Evolutionary conservation across 2,329 filamentous ascomycete species (phyloP).

Genomic region (Neodidymelliopsis sp.): DNA sequence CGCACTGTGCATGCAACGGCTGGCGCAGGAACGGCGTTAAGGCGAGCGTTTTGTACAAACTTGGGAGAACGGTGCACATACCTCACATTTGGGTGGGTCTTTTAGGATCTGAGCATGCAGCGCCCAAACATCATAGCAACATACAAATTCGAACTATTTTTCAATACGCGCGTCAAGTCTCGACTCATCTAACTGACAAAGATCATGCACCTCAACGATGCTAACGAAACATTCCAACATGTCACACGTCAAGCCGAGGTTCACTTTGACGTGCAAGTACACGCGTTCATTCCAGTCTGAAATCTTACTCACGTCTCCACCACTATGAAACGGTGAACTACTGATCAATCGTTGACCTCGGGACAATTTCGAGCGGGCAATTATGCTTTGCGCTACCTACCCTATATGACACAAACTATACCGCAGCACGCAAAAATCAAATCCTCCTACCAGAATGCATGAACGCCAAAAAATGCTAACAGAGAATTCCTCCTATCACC

Average conservation of each 20-base stretch:
- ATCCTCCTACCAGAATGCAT: slow-evolving; percentile 17
- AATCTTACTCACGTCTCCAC: slow-evolving; percentile 2
- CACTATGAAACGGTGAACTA: slow-evolving; percentile 8
- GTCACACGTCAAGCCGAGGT: background rate
- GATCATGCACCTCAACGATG: too few relatives aligned
- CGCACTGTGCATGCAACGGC: too few relatives aligned
- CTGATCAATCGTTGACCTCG: slow-evolving; percentile 18
- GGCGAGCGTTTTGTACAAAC: slow-evolving; percentile 5
- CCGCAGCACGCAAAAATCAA: slow-evolving; percentile 14
- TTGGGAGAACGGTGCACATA: slow-evolving; percentile 1
- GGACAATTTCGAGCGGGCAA: slow-evolving; percentile 24
- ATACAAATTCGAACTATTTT: background rate
- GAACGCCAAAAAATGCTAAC: slow-evolving; percentile 22
- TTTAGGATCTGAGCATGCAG: slow-evolving; percentile 16
- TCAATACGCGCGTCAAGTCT: too few relatives aligned
- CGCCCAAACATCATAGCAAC: background rate
- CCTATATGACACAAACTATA: slow-evolving; percentile 26
- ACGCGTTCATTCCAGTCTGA: background rate
- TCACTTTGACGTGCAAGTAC: background rate
- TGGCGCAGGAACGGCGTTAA: slow-evolving; percentile 11
- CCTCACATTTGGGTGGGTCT: slow-evolving; percentile 9
- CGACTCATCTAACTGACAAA: too few relatives aligned
- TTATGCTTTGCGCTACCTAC: slow-evolving; percentile 11
- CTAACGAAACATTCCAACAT: too few relatives aligned
- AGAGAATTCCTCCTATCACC: background rate